Base-by-base conservation (phyloP, 78 protist species). In the Dictyostelium intermedium region DNA sequence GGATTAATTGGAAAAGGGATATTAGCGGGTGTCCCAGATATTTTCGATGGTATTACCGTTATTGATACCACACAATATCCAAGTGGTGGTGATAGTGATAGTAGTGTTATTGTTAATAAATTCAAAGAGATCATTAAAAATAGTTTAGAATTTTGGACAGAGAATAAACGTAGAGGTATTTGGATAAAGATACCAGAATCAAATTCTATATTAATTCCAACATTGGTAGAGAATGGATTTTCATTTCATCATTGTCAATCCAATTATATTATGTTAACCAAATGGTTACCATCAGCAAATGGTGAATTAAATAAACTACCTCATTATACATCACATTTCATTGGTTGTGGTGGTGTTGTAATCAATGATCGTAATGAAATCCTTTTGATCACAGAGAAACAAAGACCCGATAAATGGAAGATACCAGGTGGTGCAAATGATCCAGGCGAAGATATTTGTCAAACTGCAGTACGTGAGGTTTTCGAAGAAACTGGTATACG, bases 391-490 rank as follows among this genome's bases (percentile, higher is more conserved):
- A 92, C 91, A 4, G 96, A 92, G 37, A 92, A 92, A 43, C 91
- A 92, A 53, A 74, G 96, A 47, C 96, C 96, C 1, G 82, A 79
- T 37, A 73, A 78, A 27, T 96, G 97, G 97, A 96, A 96, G 91
- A 87, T 96, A 61, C 97, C 97, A 79, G 97, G 97, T 50, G 97
- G 97, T 60, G 77, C 89, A 3, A 43, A 76, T 1, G 97, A 96
- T 43, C 9, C 83, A 5, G 97, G 97, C 5, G 97, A 96, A 30
- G 96, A 91, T 47, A 91, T 96, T 30, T 77, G 95, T 30, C 37
- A 9, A 2, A 87, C 97, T 45, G 96, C 97, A 9, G 77, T 92
- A 32, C 91, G 97, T 77, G 97, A 96, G 53, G 97, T 96, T 3
- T 92, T 56, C 1, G 97, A 96, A 53, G 97, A 96, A n/a, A 96